Percentiles rank a stretch among this genome's conserved stretches.
Evolutionary conservation across 1,284 basidiomycete genomes (phyloP).

Genomic region (Trametes polyzona): DNA sequence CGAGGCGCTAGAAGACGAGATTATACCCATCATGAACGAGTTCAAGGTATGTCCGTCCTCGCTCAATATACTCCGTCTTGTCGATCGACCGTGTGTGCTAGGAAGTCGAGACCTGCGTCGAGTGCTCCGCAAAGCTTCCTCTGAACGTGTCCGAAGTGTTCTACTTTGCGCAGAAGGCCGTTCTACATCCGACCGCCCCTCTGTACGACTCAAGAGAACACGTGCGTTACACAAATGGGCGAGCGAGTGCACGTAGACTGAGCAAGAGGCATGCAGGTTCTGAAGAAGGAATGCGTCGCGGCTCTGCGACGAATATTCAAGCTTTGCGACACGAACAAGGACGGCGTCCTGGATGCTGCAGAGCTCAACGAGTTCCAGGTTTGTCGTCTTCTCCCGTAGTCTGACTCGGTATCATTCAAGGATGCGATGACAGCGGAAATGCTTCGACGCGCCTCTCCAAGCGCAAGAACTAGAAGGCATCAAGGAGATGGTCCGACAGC

Average conservation of each 20-base stretch:
- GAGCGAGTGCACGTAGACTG: conserved; percentile 5
- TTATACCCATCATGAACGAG: conserved; percentile 94
- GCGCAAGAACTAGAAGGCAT: conserved; percentile 92
- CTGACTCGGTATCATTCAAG: not conserved
- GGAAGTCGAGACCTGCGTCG: conserved; percentile 99
- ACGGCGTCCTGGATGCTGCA: conserved; percentile 86
- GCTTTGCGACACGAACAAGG: conserved; percentile 94
- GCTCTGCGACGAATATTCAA: conserved; percentile 95
- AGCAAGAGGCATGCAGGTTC: conserved; percentile 53
- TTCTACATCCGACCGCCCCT: conserved; percentile 95
- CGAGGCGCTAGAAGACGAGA: conserved; percentile 92
- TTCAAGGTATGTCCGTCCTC: conserved; percentile 74
- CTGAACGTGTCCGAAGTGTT: conserved; percentile 98
- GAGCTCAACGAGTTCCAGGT: conserved; percentile 98
- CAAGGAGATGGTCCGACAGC: conserved; percentile 81
- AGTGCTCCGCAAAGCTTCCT: conserved; percentile 90
- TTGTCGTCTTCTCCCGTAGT: not conserved
- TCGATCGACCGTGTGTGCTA: conserved; percentile 37
- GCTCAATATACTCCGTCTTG: not conserved
- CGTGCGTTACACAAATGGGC: conserved; percentile 47
- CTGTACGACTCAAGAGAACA: conserved; percentile 97
- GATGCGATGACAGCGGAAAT: conserved; percentile 70
- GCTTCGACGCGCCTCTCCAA: conserved; percentile 93
- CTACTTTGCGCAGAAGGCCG: conserved; percentile 99
- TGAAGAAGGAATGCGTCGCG: conserved; percentile 91